Evolutionary conservation across 305 asterid species (phyloP).

Genomic region (Withania somnifera): DNA sequence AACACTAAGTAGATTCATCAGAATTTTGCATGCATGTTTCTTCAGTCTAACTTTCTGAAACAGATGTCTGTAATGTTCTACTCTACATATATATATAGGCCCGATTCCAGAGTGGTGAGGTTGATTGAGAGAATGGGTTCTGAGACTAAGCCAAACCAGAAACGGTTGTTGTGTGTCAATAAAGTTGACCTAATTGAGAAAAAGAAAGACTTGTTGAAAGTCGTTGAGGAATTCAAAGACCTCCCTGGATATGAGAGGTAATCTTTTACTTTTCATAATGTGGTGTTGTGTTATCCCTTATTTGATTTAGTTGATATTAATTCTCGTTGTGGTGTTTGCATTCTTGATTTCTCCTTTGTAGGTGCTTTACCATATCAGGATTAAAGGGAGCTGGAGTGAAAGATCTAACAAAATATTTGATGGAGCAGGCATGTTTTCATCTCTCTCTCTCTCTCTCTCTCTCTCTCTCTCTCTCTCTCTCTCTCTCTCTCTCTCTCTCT

Average conservation of each 20-base stretch:
- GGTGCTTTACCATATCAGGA: slow-evolving; percentile 84
- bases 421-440: slow-evolving; percentile 43
- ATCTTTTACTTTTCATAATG: not conserved
- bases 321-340: slow-evolving; percentile 17
- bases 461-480: not conserved
- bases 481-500: not conserved
- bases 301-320: slow-evolving; percentile 2
- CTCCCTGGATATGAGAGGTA: slow-evolving; percentile 87
- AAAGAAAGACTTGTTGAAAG: slow-evolving; percentile 67
- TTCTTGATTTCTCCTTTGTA: slow-evolving; percentile 16
- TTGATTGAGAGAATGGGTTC: slow-evolving; percentile 90
- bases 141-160: slow-evolving; percentile 46
- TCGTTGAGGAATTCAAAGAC: slow-evolving; percentile 62
- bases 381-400: slow-evolving; percentile 85
- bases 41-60: not conserved
- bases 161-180: slow-evolving; percentile 78
- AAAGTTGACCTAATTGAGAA: slow-evolving; percentile 80
- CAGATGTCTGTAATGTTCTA: slow-evolving; percentile 5
- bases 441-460: not conserved
- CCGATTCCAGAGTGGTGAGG: slow-evolving; percentile 91
- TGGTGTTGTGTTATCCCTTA: not conserved
- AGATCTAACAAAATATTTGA: slow-evolving; percentile 58
- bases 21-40: not conserved
- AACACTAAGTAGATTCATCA: not conserved
- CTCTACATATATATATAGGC: slow-evolving; percentile 36